Evolutionary conservation across 139 green algal genomes (phyloP).

Genomic region (Raphidocelis subcapitata): DNA sequence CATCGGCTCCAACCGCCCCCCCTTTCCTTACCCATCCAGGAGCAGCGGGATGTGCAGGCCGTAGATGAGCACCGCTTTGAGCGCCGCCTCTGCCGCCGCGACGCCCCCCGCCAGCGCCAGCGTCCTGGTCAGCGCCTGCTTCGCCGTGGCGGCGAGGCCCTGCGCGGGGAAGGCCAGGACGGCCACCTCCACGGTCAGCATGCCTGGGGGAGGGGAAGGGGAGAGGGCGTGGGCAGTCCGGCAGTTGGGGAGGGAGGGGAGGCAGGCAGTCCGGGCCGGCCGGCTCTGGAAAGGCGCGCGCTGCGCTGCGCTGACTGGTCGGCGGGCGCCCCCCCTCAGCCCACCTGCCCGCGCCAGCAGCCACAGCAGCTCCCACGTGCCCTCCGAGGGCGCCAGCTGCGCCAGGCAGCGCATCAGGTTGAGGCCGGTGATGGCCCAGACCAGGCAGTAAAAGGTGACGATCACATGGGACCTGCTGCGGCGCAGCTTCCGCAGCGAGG

Average conservation of each 20-base stretch:
- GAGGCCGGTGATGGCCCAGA: constrained; percentile 38
- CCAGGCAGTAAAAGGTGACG: constrained; percentile 48
- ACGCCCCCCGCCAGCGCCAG: constrained; percentile 31
- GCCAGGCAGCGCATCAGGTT: constrained; percentile 34
- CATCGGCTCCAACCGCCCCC: background rate
- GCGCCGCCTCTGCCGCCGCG: constrained; percentile 31
- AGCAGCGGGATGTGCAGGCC: constrained; percentile 46
- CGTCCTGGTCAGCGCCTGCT: constrained; percentile 46
- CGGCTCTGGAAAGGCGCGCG: too few species aligned
- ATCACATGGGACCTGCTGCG: constrained; percentile 44
- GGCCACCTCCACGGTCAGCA: constrained; percentile 43
- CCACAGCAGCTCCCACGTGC: constrained; percentile 46
- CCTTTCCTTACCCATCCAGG: constrained; percentile 15
- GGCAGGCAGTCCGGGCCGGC: too few species aligned
- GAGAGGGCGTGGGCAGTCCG: too few species aligned
- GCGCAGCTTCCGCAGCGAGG: constrained; percentile 37
- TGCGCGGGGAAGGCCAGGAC: constrained; percentile 59
- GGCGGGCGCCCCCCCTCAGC: background rate
- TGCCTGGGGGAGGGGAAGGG: constrained; percentile 6
- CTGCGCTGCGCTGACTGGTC: too few species aligned
- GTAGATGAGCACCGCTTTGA: constrained; percentile 46
- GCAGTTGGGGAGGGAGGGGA: too few species aligned
- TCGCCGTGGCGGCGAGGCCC: constrained; percentile 39
- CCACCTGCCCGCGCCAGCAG: constrained; percentile 43
- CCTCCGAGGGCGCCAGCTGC: background rate